phyloP scores from a whole-genome alignment of 331 rosid genomes.

The Saraca asoca region DNA sequence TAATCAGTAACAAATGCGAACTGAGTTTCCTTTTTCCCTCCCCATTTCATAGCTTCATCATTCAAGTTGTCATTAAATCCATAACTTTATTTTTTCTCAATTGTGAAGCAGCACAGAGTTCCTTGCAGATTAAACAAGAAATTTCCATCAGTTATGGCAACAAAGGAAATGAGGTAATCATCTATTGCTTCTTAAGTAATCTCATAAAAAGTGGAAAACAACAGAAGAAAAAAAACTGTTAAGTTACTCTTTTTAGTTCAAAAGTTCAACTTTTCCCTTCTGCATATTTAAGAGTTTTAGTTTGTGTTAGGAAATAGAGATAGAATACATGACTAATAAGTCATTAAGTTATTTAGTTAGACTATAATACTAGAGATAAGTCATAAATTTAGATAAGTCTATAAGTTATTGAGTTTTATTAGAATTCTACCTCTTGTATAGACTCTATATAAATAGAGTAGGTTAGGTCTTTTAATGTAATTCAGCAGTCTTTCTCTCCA shows the following conservation, averaged over 20 bases:
- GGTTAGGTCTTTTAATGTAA: too few species aligned
- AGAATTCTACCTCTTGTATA: too few species aligned
- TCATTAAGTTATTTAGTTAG: too few species aligned
- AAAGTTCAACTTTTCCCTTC: background rate
- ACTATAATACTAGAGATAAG: too few species aligned
- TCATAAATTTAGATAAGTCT: too few species aligned
- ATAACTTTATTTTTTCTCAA: conserved; percentile 25
- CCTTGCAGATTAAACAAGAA: conserved; percentile 54
- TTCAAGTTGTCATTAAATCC: conserved; percentile 26
- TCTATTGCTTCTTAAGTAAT: background rate
- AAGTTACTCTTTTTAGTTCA: conserved; percentile 11
- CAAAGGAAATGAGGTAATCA: conserved; percentile 90
- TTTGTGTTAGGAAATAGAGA: too few species aligned
- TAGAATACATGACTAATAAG: too few species aligned
- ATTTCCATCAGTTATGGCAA: conserved; percentile 88
- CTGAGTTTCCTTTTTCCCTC: conserved; percentile 16
- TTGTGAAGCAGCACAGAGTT: conserved; percentile 64
- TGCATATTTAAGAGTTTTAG: background rate
- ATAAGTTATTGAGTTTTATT: too few species aligned
- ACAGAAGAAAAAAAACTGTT: background rate
- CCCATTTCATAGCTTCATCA: conserved; percentile 24
- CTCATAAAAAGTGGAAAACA: conserved; percentile 10
- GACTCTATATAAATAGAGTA: too few species aligned
- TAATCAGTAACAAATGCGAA: conserved; percentile 1
- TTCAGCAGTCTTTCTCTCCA: too few species aligned